Evolutionary conservation across 177 flowering plant genomes (phyloP).

Genomic region (Vitis hybrid): DNA sequence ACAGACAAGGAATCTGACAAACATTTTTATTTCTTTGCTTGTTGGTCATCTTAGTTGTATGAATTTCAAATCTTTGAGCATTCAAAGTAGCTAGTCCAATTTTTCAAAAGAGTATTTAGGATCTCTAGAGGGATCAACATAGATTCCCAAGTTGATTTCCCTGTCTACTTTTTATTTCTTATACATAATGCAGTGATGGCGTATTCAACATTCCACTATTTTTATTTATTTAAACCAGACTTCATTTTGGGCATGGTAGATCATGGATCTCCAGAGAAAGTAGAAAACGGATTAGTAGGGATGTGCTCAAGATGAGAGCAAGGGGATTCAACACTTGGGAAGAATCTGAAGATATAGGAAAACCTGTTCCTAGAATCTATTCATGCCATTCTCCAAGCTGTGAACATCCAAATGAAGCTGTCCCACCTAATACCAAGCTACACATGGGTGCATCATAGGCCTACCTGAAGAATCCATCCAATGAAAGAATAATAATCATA

Average conservation of each 20-base stretch:
- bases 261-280: background rate
- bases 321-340: background rate
- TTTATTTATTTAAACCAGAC: background rate
- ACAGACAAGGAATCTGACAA: too few relatives aligned
- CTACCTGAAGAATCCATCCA: too few relatives aligned
- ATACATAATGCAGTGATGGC: background rate
- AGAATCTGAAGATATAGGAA: background rate
- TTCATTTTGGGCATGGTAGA: background rate
- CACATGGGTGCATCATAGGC: too few relatives aligned
- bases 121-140: conserved; percentile 11
- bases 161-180: background rate
- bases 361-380: background rate
- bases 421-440: too few relatives aligned
- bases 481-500: too few relatives aligned
- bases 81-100: background rate
- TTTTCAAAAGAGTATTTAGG: background rate
- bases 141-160: conserved; percentile 4
- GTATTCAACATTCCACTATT: background rate
- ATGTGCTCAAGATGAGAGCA: background rate
- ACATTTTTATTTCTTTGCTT: background rate
- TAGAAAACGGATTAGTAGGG: background rate
- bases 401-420: too few relatives aligned
- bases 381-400: background rate
- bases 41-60: background rate
- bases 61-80: background rate